These are phyloP conservation scores for Fusarium sp. DNA, from an alignment of 2,329 filamentous ascomycete species.

Conservation along the genomic window DNA sequence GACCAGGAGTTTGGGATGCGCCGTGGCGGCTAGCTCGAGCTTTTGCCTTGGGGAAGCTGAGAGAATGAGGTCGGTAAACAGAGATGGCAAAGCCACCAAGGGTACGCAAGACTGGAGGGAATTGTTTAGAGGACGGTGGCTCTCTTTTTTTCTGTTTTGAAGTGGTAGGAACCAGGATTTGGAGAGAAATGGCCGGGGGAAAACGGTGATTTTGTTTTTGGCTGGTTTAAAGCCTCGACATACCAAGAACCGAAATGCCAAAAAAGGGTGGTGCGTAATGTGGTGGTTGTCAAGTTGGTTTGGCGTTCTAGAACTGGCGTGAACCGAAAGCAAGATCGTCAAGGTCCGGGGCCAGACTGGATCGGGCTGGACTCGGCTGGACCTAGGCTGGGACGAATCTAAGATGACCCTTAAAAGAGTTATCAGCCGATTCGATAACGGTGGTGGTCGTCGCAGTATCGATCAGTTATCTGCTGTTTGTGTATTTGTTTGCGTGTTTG, in stretches of 20 bases:
- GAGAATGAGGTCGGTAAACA: conserved; percentile 6
- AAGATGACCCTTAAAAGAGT: conserved; percentile 10
- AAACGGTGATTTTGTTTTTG: conserved; percentile 21
- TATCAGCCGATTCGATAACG: conserved; percentile 4
- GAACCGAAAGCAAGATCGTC: conserved; percentile 31
- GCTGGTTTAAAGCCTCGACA: conserved; percentile 12
- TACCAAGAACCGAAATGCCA: conserved; percentile 20
- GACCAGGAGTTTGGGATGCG: conserved; percentile 43
- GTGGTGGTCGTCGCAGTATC: neutral
- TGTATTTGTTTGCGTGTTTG: conserved; percentile 11
- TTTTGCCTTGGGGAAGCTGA: conserved; percentile 39
- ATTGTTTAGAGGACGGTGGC: conserved; percentile 19
- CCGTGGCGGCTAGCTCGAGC: conserved; percentile 42
- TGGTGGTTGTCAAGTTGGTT: conserved; percentile 28
- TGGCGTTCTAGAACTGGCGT: conserved; percentile 40
- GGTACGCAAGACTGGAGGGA: neutral
- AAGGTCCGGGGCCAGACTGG: conserved; percentile 33
- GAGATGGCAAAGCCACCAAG: conserved; percentile 24
- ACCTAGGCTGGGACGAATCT: conserved; percentile 27
- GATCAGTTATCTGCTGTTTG: neutral
- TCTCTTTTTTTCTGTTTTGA: conserved; percentile 12
- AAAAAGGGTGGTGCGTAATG: conserved; percentile 29
- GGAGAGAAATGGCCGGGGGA: conserved; percentile 9
- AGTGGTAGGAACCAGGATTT: neutral
- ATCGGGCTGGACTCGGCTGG: conserved; percentile 37